Evolutionary conservation across 2,329 filamentous ascomycete genomes (phyloP).

Genomic region (Tolypocladium sp.): DNA sequence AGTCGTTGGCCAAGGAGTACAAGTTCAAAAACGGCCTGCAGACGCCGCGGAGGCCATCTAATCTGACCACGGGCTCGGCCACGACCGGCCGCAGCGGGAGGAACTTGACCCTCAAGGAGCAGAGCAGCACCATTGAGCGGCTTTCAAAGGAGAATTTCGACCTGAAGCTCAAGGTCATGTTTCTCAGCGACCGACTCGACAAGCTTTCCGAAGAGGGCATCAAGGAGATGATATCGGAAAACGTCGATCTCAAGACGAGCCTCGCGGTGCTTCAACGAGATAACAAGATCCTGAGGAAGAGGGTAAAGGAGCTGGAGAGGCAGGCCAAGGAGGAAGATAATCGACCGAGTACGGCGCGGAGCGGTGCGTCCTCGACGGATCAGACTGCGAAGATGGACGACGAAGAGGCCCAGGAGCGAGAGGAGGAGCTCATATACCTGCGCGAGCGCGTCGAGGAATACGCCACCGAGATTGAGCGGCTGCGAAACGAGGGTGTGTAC

Average conservation of each 20-base stretch:
- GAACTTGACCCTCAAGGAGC: constrained; percentile 86
- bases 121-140: constrained; percentile 93
- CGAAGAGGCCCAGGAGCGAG: constrained; percentile 57
- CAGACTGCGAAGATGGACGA: constrained; percentile 46
- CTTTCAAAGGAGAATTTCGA: constrained; percentile 98
- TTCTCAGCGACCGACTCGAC: constrained; percentile 85
- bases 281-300: constrained; percentile 71
- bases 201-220: constrained; percentile 92
- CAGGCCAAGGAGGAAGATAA: constrained; percentile 59
- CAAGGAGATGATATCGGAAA: constrained; percentile 96
- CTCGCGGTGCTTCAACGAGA: constrained; percentile 85
- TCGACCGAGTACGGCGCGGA: constrained; percentile 50
- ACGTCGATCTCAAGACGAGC: constrained; percentile 88
- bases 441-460: constrained; percentile 81
- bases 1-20: constrained; percentile 80
- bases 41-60: constrained; percentile 46
- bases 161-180: constrained; percentile 94
- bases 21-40: constrained; percentile 61
- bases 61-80: constrained; percentile 30
- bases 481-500: constrained; percentile 67
- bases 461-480: constrained; percentile 71
- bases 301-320: constrained; percentile 80
- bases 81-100: constrained; percentile 48
- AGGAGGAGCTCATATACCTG: constrained; percentile 79
- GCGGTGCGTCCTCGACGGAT: constrained; percentile 47